phyloP scores from a whole-genome alignment of 1,284 basidiomycete species.

The Cryptococcus sp. region DNA sequence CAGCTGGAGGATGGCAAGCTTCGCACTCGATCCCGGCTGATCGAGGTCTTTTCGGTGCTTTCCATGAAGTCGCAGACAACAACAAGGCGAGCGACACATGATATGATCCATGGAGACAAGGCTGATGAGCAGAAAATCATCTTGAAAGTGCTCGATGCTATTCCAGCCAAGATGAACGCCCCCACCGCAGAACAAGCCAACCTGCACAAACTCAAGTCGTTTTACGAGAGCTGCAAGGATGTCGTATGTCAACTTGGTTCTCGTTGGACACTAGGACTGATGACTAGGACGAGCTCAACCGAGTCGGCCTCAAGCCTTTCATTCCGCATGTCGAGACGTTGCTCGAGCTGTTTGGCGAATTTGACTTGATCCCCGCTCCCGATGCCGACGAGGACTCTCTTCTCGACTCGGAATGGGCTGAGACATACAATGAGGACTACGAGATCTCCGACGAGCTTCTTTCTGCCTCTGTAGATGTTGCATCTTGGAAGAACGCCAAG shows the following conservation, averaged over 20 bases:
- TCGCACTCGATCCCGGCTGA: slow-evolving; percentile 77
- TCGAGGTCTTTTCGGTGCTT: slow-evolving; percentile 57
- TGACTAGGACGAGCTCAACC: slow-evolving; percentile 44
- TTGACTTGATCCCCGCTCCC: slow-evolving; percentile 28
- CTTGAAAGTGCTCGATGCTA: slow-evolving; percentile 44
- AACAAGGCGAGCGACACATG: slow-evolving; percentile 35
- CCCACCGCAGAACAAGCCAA: slow-evolving; percentile 57
- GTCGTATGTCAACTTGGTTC: slow-evolving; percentile 46
- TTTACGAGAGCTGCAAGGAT: slow-evolving; percentile 80
- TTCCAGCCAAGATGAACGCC: slow-evolving; percentile 18
- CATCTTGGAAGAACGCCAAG: slow-evolving; percentile 5
- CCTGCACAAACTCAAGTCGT: slow-evolving; percentile 68
- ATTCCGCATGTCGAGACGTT: slow-evolving; percentile 47
- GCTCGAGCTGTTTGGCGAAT: slow-evolving; percentile 37
- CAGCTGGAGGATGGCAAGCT: slow-evolving; percentile 71
- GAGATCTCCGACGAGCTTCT: slow-evolving; percentile 26
- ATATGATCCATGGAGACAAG: background rate
- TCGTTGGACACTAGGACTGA: too few relatives aligned
- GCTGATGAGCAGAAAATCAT: slow-evolving; percentile 40
- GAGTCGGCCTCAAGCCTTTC: slow-evolving; percentile 48
- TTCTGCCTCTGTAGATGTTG: slow-evolving; percentile 11
- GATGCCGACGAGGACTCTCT: slow-evolving; percentile 13
- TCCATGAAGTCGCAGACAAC: slow-evolving; percentile 46
- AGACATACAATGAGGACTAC: slow-evolving; percentile 32
- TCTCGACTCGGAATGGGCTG: slow-evolving; percentile 23